Percentiles rank a stretch among this genome's conserved stretches.
Conservation (phyloP, 257 asterid species). For the Rehmannia glutinosa region DNA sequence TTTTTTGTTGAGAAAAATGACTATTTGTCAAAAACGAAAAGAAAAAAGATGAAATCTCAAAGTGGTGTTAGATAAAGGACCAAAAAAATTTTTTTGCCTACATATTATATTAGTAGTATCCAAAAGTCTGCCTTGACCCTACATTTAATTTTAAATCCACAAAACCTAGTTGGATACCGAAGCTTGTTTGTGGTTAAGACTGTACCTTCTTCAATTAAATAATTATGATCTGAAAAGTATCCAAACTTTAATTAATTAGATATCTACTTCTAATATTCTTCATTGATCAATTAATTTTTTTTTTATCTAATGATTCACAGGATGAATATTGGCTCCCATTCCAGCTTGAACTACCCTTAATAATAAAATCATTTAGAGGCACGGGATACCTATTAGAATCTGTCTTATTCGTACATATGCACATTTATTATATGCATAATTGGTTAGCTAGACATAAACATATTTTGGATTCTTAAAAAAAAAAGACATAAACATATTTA, state of each 20-base stretch:
- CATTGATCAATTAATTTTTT: no score
- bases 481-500: no score
- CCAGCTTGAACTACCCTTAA: constrained; percentile 18
- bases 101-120: not conserved
- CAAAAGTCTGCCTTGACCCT: constrained; percentile 12
- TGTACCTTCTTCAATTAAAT: constrained; percentile 10
- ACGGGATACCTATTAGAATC: constrained; percentile 11
- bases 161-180: constrained; percentile 12
- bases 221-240: constrained; percentile 15
- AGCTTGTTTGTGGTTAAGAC: constrained; percentile 11
- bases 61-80: no score
- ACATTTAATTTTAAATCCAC: constrained; percentile 8
- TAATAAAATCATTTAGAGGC: constrained; percentile 10
- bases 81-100: no score
- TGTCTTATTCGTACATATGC: not conserved
- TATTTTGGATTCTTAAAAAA: no score
- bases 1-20: no score
- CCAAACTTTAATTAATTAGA: constrained; percentile 5
- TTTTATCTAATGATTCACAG: not conserved
- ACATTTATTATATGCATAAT: not conserved
- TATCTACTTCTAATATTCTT: not conserved
- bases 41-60: no score
- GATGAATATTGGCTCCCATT: constrained; percentile 20
- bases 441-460: not conserved
- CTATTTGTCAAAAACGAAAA: no score